Evolutionary conservation across 352 stramenopile species (phyloP).

Genomic region (Pilasporangium apinafurcum): DNA sequence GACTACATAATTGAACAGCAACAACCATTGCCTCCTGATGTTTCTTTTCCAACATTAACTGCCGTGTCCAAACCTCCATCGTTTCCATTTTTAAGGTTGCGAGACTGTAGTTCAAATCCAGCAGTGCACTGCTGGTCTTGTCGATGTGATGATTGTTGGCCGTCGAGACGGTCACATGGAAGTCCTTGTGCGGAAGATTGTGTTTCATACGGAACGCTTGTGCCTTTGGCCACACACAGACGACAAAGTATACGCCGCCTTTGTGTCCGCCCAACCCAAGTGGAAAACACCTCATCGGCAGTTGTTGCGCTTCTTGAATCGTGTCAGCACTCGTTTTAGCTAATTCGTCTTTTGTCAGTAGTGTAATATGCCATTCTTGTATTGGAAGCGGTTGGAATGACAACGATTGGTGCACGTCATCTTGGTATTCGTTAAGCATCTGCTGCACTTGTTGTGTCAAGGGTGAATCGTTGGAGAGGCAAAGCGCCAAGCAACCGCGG

Average conservation of each 20-base stretch:
- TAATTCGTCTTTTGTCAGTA: constrained; percentile 51
- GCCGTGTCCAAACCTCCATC: constrained; percentile 19
- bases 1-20: constrained; percentile 15
- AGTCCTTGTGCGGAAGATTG: constrained; percentile 34
- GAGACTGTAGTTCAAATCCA: constrained; percentile 9
- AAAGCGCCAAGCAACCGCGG: constrained; percentile 32
- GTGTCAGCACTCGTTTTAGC: constrained; percentile 10
- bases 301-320: constrained; percentile 18
- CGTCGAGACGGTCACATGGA: constrained; percentile 43
- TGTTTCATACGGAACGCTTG: constrained; percentile 34
- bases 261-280: constrained; percentile 28
- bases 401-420: background rate
- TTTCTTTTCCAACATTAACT: constrained; percentile 23
- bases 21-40: constrained; percentile 12
- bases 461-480: constrained; percentile 10
- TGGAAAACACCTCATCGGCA: constrained; percentile 23
- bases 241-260: constrained; percentile 36
- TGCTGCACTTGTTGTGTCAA: constrained; percentile 10
- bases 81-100: constrained; percentile 13
- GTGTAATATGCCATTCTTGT: constrained; percentile 47
- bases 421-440: constrained; percentile 4
- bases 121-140: constrained; percentile 30
- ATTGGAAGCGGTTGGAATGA: constrained; percentile 7
- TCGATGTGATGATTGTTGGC: constrained; percentile 39
- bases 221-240: constrained; percentile 53